These are phyloP conservation scores for Ceratobasidium sp. DNA, from an alignment of 1,284 basidiomycete species.

Conservation along the genomic window DNA sequence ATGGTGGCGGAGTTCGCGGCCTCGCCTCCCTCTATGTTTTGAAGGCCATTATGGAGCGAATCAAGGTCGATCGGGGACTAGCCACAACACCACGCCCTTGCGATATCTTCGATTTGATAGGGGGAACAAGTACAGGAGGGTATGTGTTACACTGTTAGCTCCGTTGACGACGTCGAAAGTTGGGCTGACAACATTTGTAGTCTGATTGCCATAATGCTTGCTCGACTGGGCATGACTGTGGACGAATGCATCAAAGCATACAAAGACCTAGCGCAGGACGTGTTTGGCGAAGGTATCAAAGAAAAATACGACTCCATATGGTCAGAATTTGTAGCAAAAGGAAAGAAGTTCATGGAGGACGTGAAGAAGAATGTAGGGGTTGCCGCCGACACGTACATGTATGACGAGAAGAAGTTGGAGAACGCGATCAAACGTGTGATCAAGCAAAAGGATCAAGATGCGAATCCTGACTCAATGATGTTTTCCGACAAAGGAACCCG, in stretches of 20 bases:
- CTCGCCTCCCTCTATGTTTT: conserved; percentile 40
- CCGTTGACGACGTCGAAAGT: background rate
- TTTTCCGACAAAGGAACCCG: no score
- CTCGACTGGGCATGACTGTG: conserved; percentile 55
- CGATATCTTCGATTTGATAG: conserved; percentile 37
- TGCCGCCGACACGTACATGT: conserved; percentile 11
- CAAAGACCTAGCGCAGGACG: conserved; percentile 26
- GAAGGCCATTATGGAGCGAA: conserved; percentile 35
- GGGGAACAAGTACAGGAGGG: conserved; percentile 34
- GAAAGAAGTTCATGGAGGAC: no score
- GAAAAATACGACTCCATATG: no score
- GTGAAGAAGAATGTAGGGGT: no score
- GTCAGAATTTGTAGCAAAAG: no score
- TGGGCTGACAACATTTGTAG: no score
- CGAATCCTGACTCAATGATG: no score
- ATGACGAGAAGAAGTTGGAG: conserved; percentile 24
- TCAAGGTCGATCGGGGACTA: background rate
- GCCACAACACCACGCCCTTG: conserved; percentile 9
- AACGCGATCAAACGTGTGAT: conserved; percentile 25
- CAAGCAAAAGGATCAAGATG: no score
- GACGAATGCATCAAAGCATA: conserved; percentile 49
- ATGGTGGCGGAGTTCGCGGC: conserved; percentile 47
- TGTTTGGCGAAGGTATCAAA: conserved; percentile 37
- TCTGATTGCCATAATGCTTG: conserved; percentile 56
- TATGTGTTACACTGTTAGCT: background rate